These are phyloP conservation scores for Colletotrichum endophyticum DNA, from an alignment of 2,329 filamentous ascomycete genomes.

Conservation along the genomic window DNA sequence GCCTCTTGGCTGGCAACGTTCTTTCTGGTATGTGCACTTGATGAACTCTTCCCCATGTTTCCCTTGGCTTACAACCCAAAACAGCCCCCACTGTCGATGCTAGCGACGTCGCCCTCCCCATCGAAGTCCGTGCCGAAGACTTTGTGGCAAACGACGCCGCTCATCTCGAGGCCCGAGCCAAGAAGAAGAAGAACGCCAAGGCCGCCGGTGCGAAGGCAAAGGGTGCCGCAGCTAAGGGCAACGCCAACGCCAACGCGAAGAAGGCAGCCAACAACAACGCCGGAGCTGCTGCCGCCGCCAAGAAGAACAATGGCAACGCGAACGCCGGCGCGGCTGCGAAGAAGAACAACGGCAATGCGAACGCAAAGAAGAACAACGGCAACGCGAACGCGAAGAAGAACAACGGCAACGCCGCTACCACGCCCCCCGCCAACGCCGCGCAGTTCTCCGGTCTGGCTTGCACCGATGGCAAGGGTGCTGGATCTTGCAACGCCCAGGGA, in stretches of 20 bases:
- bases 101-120: neutral
- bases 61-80: neutral
- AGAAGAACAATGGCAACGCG: neutral
- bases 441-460: slow-evolving; percentile 10
- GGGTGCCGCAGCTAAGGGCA: neutral
- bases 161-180: neutral
- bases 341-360: neutral
- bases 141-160: neutral
- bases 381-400: neutral
- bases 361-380: neutral
- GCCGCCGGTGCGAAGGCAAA: neutral
- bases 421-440: neutral
- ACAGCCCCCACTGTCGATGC: neutral
- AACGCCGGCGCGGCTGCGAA: neutral
- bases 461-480: slow-evolving; percentile 13
- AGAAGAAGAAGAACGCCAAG: neutral
- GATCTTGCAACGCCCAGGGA: slow-evolving; percentile 4
- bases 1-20: slow-evolving; percentile 11
- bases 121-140: neutral
- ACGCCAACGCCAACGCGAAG: neutral
- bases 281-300: neutral
- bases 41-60: neutral
- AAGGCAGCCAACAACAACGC: neutral
- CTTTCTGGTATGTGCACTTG: neutral
- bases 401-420: neutral